These are phyloP conservation scores for Warburgia ugandensis DNA, from an alignment of 164 flowering plant species.

Conservation along the genomic window DNA sequence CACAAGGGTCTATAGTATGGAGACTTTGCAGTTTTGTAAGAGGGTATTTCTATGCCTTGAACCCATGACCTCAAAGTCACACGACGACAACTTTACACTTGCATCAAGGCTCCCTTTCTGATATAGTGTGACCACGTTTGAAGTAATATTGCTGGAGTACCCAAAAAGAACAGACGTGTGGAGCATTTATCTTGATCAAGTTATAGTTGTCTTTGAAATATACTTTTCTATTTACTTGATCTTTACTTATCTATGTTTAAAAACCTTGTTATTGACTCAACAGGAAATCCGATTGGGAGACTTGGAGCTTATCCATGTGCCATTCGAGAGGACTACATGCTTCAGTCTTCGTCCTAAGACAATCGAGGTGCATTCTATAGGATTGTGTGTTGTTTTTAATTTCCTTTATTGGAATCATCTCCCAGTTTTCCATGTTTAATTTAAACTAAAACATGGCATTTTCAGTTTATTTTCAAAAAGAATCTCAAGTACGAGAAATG, in stretches of 20 bases:
- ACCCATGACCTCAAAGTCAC: too few relatives aligned
- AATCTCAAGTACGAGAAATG: too few relatives aligned
- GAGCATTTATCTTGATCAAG: conserved; percentile 91
- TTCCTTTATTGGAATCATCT: neutral
- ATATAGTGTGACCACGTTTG: too few relatives aligned
- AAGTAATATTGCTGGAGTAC: conserved; percentile 65
- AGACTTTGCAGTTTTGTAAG: too few relatives aligned
- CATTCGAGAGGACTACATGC: conserved; percentile 83
- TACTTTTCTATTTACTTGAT: conserved; percentile 37
- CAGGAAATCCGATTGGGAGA: conserved; percentile 78
- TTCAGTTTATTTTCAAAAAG: conserved; percentile 87
- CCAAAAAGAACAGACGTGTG: conserved; percentile 93
- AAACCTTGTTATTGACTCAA: too few relatives aligned
- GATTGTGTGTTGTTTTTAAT: neutral
- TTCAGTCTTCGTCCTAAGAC: conserved; percentile 64
- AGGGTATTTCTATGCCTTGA: too few relatives aligned
- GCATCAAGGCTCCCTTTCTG: too few relatives aligned
- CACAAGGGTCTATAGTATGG: too few relatives aligned
- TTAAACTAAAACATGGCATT: too few relatives aligned
- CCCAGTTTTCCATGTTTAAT: too few relatives aligned
- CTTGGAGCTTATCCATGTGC: conserved; percentile 48
- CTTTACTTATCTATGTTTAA: too few relatives aligned
- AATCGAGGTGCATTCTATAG: conserved; percentile 61
- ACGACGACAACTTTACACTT: too few relatives aligned
- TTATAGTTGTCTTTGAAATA: conserved; percentile 16